These are phyloP conservation scores for Kondoa subrosea DNA, from an alignment of 768 basidiomycete species.

Conservation along the genomic window DNA sequence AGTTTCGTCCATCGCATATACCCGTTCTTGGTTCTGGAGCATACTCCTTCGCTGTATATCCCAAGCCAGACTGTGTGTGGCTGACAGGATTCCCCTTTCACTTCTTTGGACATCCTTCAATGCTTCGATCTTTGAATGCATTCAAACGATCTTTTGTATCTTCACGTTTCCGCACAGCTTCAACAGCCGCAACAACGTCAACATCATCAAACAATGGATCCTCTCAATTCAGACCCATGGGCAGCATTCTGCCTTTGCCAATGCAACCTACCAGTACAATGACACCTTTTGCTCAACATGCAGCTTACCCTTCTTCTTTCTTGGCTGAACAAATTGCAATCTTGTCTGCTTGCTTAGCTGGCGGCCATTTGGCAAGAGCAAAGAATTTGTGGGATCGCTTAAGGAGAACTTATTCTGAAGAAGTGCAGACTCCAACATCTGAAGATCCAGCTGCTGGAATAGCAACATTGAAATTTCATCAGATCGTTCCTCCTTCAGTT, in stretches of 20 bases:
- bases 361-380: slow-evolving; percentile 62
- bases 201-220: too few relatives aligned
- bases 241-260: not conserved
- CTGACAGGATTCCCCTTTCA: too few relatives aligned
- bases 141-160: too few relatives aligned
- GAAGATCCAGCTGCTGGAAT: not conserved
- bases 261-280: not conserved
- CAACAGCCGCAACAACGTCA: not conserved
- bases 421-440: not conserved
- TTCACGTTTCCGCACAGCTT: too few relatives aligned
- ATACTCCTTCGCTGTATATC: too few relatives aligned
- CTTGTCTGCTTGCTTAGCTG: slow-evolving; percentile 66
- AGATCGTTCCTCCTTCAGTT: slow-evolving; percentile 18
- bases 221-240: not conserved
- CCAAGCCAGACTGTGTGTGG: too few relatives aligned
- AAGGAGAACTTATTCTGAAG: slow-evolving; percentile 29
- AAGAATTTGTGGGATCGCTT: slow-evolving; percentile 53
- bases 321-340: slow-evolving; percentile 56
- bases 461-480: slow-evolving; percentile 10
- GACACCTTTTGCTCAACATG: slow-evolving; percentile 1
- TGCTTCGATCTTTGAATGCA: too few relatives aligned
- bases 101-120: too few relatives aligned
- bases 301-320: slow-evolving; percentile 44
- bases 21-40: too few relatives aligned
- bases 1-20: too few relatives aligned